Evolutionary conservation across 2,329 filamentous ascomycete genomes (phyloP).

Genomic region (Stagonosporopsis cucurbitacearum): DNA sequence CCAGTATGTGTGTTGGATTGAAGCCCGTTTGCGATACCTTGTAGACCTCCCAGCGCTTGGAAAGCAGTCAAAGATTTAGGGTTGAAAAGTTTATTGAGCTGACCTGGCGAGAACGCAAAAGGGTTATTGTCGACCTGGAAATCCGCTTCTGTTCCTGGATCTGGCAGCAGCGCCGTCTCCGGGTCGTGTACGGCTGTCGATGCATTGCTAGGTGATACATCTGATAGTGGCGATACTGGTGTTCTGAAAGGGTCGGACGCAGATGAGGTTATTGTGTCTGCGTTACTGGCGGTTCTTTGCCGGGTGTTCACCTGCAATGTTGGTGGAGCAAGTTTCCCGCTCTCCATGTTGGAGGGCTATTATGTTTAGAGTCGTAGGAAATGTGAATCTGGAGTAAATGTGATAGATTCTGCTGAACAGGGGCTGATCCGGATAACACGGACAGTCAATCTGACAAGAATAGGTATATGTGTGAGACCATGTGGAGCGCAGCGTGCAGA

Average conservation of each 20-base stretch:
- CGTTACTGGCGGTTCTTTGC: slow-evolving; percentile 32
- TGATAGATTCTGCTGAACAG: background rate
- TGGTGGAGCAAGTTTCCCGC: slow-evolving; percentile 35
- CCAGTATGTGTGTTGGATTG: slow-evolving; percentile 58
- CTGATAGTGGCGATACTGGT: slow-evolving; percentile 22
- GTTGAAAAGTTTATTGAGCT: slow-evolving; percentile 62
- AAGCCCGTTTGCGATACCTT: slow-evolving; percentile 60
- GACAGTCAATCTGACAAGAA: background rate
- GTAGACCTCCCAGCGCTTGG: slow-evolving; percentile 60
- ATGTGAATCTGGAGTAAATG: slow-evolving; percentile 1
- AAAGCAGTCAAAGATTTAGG: slow-evolving; percentile 58
- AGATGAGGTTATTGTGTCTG: slow-evolving; percentile 35
- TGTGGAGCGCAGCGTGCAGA: background rate
- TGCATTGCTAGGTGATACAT: slow-evolving; percentile 30
- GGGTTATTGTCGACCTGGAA: slow-evolving; percentile 50
- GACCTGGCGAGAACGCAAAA: slow-evolving; percentile 62
- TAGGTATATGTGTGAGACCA: background rate
- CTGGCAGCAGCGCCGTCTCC: slow-evolving; percentile 33
- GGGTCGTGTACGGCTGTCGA: slow-evolving; percentile 40
- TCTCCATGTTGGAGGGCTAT: slow-evolving; percentile 24
- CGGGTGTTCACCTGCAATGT: slow-evolving; percentile 37
- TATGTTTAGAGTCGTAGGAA: background rate
- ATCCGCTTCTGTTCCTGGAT: slow-evolving; percentile 37
- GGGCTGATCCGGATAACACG: slow-evolving; percentile 3
- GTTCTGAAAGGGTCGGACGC: slow-evolving; percentile 35